Base-by-base conservation (phyloP, 176 grass and related monocot genomes). In the Thinopyrum elongatum region DNA sequence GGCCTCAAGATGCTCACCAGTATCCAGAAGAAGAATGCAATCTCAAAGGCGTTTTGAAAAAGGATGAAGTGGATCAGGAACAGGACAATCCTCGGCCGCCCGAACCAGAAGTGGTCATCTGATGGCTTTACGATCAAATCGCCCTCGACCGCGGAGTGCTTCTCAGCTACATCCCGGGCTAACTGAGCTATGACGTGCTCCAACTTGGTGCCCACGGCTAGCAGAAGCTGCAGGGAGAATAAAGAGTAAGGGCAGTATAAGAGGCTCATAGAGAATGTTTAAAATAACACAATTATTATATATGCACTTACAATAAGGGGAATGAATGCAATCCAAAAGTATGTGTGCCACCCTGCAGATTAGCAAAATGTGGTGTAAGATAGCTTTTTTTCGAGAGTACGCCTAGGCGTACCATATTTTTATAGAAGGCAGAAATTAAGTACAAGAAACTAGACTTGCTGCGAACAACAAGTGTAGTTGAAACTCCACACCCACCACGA, bases 11-110 rank as follows among this genome's bases (percentile, higher is more conserved):
- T 70, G 38, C 89, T 88, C 79, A 96, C 97, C 41, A 99, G 87
- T 82, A 99, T 96, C 97, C 94, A 99, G 80, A 99, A 99, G 82
- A 99, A 96, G 78, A 94, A 93, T 8, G 94, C 94, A 51, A 96
- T 87, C 88, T 99, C 97, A 73, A 99, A 99, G 57, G 97, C 86
- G 62, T 99, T 99, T 82, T 96, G 97, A 23, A 96, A 99, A 65
- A 99, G 97, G 65, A 99, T 99, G 72, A 99, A 99, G 66, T 96
- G 94, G 84, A 96, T 94, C 19, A 99, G 57, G 73, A 85, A 92
- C 5, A 94, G 87, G 76, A 93, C 39, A 39, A 94, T 88, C 82
- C 35, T 88, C 14, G 97, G 94, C 10, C 63, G 80, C 21, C 80
- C 66, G 33, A 99, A 93, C 97, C 94, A 99, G 88, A 99, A 99